A percentile compares a stretch with the other conserved stretches of the same genome.
Conservation (phyloP, 192 early-diverging fungal species). For the Entophlyctis helioformis region DNA sequence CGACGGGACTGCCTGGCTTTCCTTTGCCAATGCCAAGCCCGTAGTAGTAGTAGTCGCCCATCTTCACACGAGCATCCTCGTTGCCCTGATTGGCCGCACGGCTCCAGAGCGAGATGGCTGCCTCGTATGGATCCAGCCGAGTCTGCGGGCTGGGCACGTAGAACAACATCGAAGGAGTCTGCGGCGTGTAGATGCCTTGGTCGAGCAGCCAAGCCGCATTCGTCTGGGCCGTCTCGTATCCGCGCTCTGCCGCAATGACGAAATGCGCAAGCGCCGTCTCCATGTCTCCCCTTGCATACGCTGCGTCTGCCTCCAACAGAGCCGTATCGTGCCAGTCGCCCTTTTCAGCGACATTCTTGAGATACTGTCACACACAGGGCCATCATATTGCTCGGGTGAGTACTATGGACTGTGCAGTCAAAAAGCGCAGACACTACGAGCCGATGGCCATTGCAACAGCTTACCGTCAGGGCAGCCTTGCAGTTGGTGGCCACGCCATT, state of each 20-base stretch:
- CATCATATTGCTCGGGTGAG: background rate
- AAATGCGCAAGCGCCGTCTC: constrained; percentile 63
- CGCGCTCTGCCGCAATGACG: constrained; percentile 79
- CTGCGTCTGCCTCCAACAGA: constrained; percentile 41
- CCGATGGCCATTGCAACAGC: too few species aligned
- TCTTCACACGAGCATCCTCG: constrained; percentile 78
- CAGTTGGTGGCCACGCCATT: constrained; percentile 41
- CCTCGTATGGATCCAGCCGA: constrained; percentile 28
- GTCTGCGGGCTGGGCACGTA: background rate
- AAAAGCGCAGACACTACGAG: background rate
- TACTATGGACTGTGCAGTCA: background rate
- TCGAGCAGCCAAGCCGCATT: constrained; percentile 90
- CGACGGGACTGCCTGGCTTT: background rate
- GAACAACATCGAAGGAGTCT: too few species aligned
- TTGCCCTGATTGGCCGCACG: constrained; percentile 89
- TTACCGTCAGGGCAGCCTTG: constrained; percentile 51
- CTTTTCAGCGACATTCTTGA: constrained; percentile 68
- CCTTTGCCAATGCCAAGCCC: constrained; percentile 55
- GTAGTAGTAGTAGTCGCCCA: constrained; percentile 86
- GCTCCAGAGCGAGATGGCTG: constrained; percentile 82
- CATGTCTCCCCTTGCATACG: constrained; percentile 49
- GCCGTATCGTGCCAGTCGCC: constrained; percentile 73
- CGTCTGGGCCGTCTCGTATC: constrained; percentile 73
- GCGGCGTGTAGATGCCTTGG: too few species aligned
- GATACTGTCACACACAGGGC: constrained; percentile 36